Evolutionary conservation across 2,329 filamentous ascomycete genomes (phyloP).

Genomic region (Madurella fahalii): DNA sequence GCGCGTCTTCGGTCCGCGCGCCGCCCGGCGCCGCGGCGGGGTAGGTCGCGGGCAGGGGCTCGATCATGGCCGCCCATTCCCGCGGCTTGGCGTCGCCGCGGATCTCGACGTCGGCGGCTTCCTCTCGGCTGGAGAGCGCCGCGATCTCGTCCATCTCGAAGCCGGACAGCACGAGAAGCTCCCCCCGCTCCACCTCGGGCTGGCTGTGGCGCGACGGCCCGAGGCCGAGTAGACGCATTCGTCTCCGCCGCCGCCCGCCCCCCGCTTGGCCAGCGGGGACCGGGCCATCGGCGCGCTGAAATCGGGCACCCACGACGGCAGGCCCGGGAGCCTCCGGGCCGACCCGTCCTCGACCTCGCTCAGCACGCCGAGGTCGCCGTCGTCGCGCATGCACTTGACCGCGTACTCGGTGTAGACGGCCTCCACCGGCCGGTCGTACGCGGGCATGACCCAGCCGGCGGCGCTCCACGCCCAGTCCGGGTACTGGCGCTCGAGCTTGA

Average conservation of each 20-base stretch:
- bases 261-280: background rate
- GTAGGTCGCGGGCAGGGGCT: background rate
- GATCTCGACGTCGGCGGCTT: background rate
- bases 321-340: background rate
- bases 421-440: background rate
- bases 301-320: slow-evolving; percentile 1
- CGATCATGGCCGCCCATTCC: background rate
- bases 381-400: background rate
- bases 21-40: too few species aligned
- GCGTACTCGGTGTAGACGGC: background rate
- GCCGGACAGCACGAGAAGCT: background rate
- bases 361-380: background rate
- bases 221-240: background rate
- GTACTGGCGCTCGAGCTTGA: background rate
- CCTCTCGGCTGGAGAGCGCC: background rate
- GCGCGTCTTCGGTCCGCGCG: background rate
- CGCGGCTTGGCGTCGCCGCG: background rate
- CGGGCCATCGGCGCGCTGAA: background rate
- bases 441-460: background rate
- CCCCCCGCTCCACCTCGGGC: background rate
- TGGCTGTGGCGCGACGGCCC: background rate
- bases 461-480: slow-evolving; percentile 2
- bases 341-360: background rate
- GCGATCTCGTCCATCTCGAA: background rate
- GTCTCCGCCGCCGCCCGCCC: background rate